Evolutionary conservation across 2,329 filamentous ascomycete genomes (phyloP), one percentile per base, ranked within the genome.

Genomic region (Lizonia empirigonia): DNA sequence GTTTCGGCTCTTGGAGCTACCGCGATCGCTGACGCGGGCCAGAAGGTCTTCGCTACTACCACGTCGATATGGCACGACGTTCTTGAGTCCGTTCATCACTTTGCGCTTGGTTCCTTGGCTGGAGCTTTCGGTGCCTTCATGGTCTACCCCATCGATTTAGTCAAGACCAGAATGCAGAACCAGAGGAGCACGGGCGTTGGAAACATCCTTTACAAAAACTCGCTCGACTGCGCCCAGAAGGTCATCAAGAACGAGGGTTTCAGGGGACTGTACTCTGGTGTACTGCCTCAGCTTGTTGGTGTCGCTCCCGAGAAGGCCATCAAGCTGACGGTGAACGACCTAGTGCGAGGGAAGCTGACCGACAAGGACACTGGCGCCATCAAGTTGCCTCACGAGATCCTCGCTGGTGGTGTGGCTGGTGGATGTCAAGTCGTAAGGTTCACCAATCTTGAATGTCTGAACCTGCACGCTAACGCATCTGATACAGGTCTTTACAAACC

Each of bases 241-340:
- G 92, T 99, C 32, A 80, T 97, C 57, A 85, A 86, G 57, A 97
- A 97, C 68, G 94, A 99, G 76, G 94, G 94, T 49, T 82, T 96
- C 74, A 82, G 81, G 30, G 94, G 94, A 18, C 77, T 99, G 40
- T 99, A 99, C 79, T 96, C 93, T 40, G 94, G 94, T 70, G 91
- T 99, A 16, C 75, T 97, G 44, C 94, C 94, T 9, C 94, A 99
- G 79, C 83, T 99, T 36, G 90, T 99, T 57, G 94, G 94, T 74
- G 94, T 99, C 36, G 94, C 94, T n/a, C 94, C 94, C 2, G 94
- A 99, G 75, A 99, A 99, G 81, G 94, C 94, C 63, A 99, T 99
- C 79, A 99, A 99, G 80, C 85, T 99, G 58, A 99, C 94, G 0
- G 92, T 99, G 68, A 99, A 99, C 76, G 94, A 99, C 71, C 77